Percentiles rank a stretch among this genome's conserved stretches.
Conservation (phyloP, 257 asterid genomes). For the Solanum chiquidenum region DNA sequence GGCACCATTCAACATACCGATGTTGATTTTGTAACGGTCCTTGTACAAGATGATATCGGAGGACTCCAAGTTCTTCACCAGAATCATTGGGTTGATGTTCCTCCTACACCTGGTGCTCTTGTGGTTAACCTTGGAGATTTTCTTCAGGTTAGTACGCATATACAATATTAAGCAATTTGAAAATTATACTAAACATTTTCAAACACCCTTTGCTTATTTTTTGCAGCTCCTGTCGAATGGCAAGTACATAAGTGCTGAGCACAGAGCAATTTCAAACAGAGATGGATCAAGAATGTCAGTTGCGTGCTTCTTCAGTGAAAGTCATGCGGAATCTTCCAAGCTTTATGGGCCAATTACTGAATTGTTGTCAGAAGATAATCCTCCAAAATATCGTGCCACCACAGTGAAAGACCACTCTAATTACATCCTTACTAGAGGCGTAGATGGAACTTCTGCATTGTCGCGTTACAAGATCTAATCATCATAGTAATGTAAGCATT, state of each 20-base stretch:
- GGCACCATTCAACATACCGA: not conserved
- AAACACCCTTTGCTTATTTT: not conserved
- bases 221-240: not conserved
- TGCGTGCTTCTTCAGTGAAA: not conserved
- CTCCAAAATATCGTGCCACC: not conserved
- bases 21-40: not conserved
- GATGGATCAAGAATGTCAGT: not conserved
- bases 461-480: no score
- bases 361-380: not conserved
- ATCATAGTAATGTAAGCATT: no score
- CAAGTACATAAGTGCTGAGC: not conserved
- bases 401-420: not conserved
- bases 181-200: no score
- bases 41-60: not conserved
- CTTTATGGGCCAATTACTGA: not conserved
- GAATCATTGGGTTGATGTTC: not conserved
- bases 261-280: not conserved
- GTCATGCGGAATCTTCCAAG: not conserved
- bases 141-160: not conserved
- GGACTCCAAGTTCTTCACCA: not conserved
- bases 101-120: not conserved
- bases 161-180: no score
- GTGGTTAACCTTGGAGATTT: not conserved
- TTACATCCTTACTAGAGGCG: not conserved
- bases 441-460: no score